Evolutionary conservation across 805 yeast species (phyloP).

Genomic region (Saccharomycopsis synnaedendra): DNA sequence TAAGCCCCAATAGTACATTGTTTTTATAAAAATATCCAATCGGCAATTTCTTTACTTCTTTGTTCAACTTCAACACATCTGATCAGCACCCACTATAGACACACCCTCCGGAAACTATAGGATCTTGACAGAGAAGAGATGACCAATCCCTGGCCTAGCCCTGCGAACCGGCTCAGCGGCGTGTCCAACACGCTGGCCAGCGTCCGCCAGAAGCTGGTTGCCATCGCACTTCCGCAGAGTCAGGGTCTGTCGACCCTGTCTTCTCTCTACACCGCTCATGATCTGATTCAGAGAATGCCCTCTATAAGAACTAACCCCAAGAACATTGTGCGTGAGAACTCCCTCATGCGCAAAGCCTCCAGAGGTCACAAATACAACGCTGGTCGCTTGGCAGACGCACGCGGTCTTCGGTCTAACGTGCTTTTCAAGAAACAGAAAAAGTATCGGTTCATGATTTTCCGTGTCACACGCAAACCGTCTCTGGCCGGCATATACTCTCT

Average conservation of each 20-base stretch:
- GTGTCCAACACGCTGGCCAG: constrained; percentile 12
- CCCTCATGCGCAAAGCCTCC: background rate
- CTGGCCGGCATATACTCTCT: background rate
- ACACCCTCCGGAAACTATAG: no score
- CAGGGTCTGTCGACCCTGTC: background rate
- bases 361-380: constrained; percentile 1
- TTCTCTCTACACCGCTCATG: background rate
- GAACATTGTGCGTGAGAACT: background rate
- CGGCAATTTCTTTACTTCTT: no score
- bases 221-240: background rate
- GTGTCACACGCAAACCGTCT: background rate
- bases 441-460: constrained; percentile 4
- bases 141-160: background rate
- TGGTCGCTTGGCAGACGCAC: background rate
- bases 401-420: background rate
- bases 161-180: constrained; percentile 5
- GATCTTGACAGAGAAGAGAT: no score
- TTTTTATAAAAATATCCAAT: no score
- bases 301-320: background rate
- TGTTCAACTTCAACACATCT: no score
- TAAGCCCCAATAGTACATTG: no score
- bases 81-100: no score
- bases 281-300: no score
- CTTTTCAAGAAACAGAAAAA: constrained; percentile 2
- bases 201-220: constrained; percentile 14